Percentiles rank a stretch among this genome's conserved stretches.
phyloP scores from a whole-genome alignment of 164 flowering plant genomes.

The Chimonanthus praecox region DNA sequence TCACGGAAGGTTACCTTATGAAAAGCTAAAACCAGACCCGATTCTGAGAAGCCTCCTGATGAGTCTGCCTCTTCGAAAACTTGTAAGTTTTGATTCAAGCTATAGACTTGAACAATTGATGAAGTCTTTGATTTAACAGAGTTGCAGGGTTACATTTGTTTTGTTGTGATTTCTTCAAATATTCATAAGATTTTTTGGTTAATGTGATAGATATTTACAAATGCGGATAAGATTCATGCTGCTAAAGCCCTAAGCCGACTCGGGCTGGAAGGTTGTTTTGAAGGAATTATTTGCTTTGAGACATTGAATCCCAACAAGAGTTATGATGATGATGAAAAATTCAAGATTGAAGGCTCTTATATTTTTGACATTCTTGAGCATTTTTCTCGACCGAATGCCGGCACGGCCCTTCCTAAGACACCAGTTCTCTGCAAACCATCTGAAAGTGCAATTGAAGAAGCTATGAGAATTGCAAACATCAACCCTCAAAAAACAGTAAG shows the following conservation, averaged over 20 bases:
- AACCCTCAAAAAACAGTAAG: conserved; percentile 76
- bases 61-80: conserved; percentile 69
- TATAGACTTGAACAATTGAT: not conserved
- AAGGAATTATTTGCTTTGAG: conserved; percentile 77
- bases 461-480: conserved; percentile 61
- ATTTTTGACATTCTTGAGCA: conserved; percentile 33
- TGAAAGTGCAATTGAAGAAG: conserved; percentile 51
- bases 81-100: conserved; percentile 43
- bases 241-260: conserved; percentile 53
- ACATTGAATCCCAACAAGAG: conserved; percentile 47
- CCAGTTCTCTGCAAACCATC: conserved; percentile 86
- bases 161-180: not conserved
- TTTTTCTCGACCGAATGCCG: conserved; percentile 21
- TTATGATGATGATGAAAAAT: not conserved
- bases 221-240: conserved; percentile 72
- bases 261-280: conserved; percentile 89
- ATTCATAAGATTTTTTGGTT: not conserved
- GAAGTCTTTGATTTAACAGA: not conserved
- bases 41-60: conserved; percentile 55
- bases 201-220: conserved; percentile 63
- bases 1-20: conserved; percentile 86
- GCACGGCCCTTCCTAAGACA: conserved; percentile 36
- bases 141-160: not conserved
- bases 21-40: conserved; percentile 66
- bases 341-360: not conserved